phyloP scores from a whole-genome alignment of 345 rosid species.

The Theobroma cacao region DNA sequence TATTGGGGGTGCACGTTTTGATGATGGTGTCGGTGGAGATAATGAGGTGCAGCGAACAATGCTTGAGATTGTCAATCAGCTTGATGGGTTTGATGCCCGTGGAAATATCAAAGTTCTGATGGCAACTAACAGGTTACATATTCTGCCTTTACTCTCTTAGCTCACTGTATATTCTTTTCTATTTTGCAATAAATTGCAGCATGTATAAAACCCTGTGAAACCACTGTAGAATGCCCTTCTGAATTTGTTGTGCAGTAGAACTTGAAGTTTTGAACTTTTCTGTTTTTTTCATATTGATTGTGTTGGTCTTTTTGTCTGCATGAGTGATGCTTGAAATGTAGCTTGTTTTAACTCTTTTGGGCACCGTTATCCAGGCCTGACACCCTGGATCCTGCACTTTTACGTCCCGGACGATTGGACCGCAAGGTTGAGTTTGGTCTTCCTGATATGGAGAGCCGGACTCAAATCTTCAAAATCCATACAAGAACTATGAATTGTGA shows the following conservation, averaged over 20 bases:
- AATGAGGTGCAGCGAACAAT: conserved; percentile 80
- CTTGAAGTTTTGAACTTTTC: too few species aligned
- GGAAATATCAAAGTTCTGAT: conserved; percentile 99
- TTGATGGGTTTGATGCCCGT: conserved; percentile 90
- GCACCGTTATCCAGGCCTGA: conserved; percentile 47
- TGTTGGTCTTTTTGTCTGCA: too few species aligned
- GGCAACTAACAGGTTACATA: conserved; percentile 90
- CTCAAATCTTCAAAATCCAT: conserved; percentile 90
- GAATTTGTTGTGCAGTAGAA: too few species aligned
- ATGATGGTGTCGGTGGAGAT: conserved; percentile 83
- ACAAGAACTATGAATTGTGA: conserved; percentile 93
- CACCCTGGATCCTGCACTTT: conserved; percentile 62
- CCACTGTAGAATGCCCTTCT: too few species aligned
- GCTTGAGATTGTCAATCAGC: conserved; percentile 90
- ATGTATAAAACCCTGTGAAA: background rate
- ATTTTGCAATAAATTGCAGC: background rate
- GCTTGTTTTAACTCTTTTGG: background rate
- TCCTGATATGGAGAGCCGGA: conserved; percentile 83
- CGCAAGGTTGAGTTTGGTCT: conserved; percentile 76
- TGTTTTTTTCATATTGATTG: too few species aligned
- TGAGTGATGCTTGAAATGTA: background rate
- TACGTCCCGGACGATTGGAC: conserved; percentile 68
- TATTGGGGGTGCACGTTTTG: conserved; percentile 84
- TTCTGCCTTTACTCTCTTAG: background rate
- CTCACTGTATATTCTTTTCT: background rate